Evolutionary conservation across 257 asterid species (phyloP), one percentile per base, ranked within the genome.

Genomic region (Misopates orontium): DNA sequence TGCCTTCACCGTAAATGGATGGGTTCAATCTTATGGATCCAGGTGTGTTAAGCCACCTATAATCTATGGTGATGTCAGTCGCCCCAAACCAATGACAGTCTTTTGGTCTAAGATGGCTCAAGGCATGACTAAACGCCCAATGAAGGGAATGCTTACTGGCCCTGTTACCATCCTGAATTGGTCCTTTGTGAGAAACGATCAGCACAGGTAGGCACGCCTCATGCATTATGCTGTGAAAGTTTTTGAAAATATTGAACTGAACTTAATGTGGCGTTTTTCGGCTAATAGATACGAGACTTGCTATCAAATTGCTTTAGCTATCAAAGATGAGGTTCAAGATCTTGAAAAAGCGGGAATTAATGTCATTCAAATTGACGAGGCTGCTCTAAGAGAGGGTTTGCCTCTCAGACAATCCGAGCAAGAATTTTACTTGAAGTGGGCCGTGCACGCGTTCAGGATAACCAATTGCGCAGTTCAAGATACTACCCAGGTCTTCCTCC

Each of bases 141-240:
- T 90, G 91, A 90, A 90, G 78, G 97, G 96, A 64, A 90, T 90
- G 96, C 97, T 90, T 70, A 90, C 97, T 0, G 95, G 97, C 77
- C 97, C 97, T 18, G 96, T 87, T 41, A 90, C 97, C 62, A 85
- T 90, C 53, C 87, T 87, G 63, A 90, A 90, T 76, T 90, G 96
- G 96, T 86, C 97, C 31, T 90, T 90, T 67, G 96, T 90, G 22
- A 82, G 96, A 58, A 84, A 90, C 22, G 97, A 90, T 73, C 92
- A 85, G 77, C 95, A 95, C 71, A 85, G 96, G 96, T 88, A 42
- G 28, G 36, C 51, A 10, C 2, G 22, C 3, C 22, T 1, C 42
- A 16, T 59, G 18, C 40, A 4, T 44, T 13, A 6, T 13, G 49
- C 51, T 61, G 22, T 16, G 39, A 1, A 61, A 12, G 1, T 7